Conservation (phyloP, 1,284 basidiomycete genomes). For the Spongiforma sp. region DNA sequence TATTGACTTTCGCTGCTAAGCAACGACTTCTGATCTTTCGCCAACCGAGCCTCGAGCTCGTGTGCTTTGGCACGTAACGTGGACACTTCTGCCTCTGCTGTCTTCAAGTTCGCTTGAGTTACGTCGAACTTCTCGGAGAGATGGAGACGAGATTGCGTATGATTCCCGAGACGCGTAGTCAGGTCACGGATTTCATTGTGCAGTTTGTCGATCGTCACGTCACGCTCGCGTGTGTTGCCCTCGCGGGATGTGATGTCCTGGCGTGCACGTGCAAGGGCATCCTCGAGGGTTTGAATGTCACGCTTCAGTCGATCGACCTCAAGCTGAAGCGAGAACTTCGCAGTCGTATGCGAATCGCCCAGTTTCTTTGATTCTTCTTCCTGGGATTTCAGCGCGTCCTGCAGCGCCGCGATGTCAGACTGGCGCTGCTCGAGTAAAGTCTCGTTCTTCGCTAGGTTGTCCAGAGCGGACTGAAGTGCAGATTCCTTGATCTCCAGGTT, state of each 20-base stretch:
- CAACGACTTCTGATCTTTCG: constrained; percentile 83
- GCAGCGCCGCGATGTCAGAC: constrained; percentile 75
- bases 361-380: constrained; percentile 66
- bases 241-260: constrained; percentile 70
- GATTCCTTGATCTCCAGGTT: constrained; percentile 70
- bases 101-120: constrained; percentile 62
- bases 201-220: constrained; percentile 55
- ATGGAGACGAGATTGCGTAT: constrained; percentile 85
- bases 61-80: constrained; percentile 62
- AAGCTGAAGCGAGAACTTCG: constrained; percentile 87
- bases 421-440: constrained; percentile 70
- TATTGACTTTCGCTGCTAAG: constrained; percentile 79
- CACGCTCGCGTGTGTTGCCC: constrained; percentile 37
- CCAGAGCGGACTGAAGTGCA: constrained; percentile 62
- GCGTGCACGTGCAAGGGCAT: constrained; percentile 77
- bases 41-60: constrained; percentile 82
- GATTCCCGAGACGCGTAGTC: constrained; percentile 74
- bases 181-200: constrained; percentile 83
- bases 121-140: constrained; percentile 87
- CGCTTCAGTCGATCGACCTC: constrained; percentile 90
- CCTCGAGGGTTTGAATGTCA: constrained; percentile 82
- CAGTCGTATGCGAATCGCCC: constrained; percentile 79
- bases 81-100: constrained; percentile 68
- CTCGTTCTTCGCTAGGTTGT: constrained; percentile 65
- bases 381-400: constrained; percentile 68